Evolutionary conservation across 257 asterid species (phyloP).

Genomic region (Capsicum baccatum): DNA sequence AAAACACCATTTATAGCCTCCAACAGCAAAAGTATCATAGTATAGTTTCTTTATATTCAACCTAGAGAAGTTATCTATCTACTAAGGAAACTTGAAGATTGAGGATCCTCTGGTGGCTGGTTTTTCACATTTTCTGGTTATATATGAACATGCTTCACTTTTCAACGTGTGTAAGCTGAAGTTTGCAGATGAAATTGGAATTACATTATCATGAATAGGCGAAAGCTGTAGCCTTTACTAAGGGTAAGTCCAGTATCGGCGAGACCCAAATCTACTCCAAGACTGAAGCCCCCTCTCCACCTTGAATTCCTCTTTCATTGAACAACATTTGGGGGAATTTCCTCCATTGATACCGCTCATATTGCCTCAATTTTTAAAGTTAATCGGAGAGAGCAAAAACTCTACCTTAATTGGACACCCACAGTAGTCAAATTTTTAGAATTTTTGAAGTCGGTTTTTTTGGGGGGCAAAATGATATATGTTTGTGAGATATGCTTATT

Average conservation of each 20-base stretch:
- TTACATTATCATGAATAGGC: constrained; percentile 67
- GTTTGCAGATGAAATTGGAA: neutral
- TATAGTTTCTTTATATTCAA: too few relatives aligned
- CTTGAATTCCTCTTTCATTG: constrained; percentile 63
- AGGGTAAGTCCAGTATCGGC: constrained; percentile 87
- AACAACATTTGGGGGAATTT: constrained; percentile 72
- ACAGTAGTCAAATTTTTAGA: too few relatives aligned
- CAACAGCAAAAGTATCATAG: too few relatives aligned
- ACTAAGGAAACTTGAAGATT: too few relatives aligned
- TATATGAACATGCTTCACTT: neutral
- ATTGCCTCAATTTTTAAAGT: neutral
- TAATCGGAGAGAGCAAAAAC: neutral
- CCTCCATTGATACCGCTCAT: constrained; percentile 48
- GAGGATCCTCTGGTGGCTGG: too few relatives aligned
- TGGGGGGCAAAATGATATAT: too few relatives aligned
- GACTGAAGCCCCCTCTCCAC: constrained; percentile 93
- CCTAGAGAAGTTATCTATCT: too few relatives aligned
- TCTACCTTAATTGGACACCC: too few relatives aligned
- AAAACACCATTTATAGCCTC: too few relatives aligned
- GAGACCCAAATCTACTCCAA: constrained; percentile 83
- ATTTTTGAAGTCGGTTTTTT: too few relatives aligned
- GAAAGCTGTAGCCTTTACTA: constrained; percentile 83
- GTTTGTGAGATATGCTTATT: too few relatives aligned
- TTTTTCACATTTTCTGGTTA: neutral
- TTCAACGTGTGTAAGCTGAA: too few relatives aligned